Evolutionary conservation across 2,329 filamentous ascomycete genomes (phyloP).

Genomic region (Colletotrichum endophyticum): DNA sequence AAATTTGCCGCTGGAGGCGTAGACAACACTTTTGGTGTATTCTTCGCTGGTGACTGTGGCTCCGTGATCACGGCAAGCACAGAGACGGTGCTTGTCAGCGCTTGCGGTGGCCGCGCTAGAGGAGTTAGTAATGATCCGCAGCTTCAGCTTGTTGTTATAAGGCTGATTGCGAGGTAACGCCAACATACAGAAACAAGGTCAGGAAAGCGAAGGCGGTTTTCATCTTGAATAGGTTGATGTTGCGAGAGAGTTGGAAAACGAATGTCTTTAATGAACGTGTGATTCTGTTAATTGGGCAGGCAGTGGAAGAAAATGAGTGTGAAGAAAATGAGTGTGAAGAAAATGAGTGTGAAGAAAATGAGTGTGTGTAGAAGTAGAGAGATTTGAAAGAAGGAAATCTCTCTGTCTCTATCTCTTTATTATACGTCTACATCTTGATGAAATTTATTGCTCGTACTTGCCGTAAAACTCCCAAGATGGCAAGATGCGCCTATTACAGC

Average conservation of each 20-base stretch:
- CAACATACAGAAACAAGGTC: neutral
- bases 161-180: neutral
- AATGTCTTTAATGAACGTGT: neutral
- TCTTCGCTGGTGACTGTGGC: neutral
- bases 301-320: neutral
- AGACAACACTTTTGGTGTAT: neutral
- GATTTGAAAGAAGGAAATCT: too few species aligned
- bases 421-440: neutral
- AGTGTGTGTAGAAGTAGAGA: neutral
- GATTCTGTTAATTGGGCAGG: neutral
- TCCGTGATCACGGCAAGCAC: rapidly evolving
- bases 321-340: too few species aligned
- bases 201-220: neutral
- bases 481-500: neutral
- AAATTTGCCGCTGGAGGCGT: neutral
- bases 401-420: neutral
- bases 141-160: rapidly evolving
- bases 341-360: too few species aligned
- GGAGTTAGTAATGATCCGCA: neutral
- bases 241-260: neutral
- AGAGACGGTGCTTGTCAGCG: neutral
- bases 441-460: too few species aligned
- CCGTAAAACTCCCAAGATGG: neutral
- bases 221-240: neutral
- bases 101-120: neutral